Evolutionary conservation across 2,329 filamentous ascomycete species (phyloP), one percentile per base, ranked within the genome.

Genomic region (Colletotrichum liriopes): DNA sequence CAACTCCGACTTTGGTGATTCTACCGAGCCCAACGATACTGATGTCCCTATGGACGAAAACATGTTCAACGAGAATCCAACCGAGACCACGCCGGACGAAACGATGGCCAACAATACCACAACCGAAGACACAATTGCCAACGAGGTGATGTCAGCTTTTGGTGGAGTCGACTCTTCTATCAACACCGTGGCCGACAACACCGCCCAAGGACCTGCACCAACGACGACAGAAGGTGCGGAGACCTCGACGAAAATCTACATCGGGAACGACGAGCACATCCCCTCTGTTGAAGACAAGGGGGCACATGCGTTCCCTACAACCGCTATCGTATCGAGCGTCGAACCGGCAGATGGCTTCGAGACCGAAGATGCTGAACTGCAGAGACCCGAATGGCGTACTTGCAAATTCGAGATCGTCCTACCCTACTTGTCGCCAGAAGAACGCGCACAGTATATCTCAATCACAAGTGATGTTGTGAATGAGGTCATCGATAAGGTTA

Each of bases 401-500:
- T 39, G 3, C 62, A 59, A 49, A 35, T 45, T 84, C n/a, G 77
- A 83, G 61, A 76, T 84, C 29, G 70, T 74, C 0, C 76, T 84
- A 18, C 80, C 78, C 2, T 71, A 75, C 14, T 71, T 83, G 16
- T 51, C 78, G 2, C 5, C 43, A 2, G 78, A 78, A 39, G 67
- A 67, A n/a, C 78, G 77, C 52, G 70, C 74, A 0, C 76, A 82
- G 47, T 84, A 84, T 66, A 73, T 67, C 2, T 65, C 67, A 12
- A 73, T 82, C 3, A 74, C 77, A 1, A 86, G 84, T 70, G 77
- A 82, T 43, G 77, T 79, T 2, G 78, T 87, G 18, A 81, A 85
- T 45, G 77, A 75, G 5, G 74, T 88, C 5, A 55, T 81, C 1
- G 78, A 79, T 6, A 76, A 83, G 64, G 73, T 79, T 18, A 73